Evolutionary conservation across 257 asterid species (phyloP).

Genomic region (Paraleonurus japonicus): DNA sequence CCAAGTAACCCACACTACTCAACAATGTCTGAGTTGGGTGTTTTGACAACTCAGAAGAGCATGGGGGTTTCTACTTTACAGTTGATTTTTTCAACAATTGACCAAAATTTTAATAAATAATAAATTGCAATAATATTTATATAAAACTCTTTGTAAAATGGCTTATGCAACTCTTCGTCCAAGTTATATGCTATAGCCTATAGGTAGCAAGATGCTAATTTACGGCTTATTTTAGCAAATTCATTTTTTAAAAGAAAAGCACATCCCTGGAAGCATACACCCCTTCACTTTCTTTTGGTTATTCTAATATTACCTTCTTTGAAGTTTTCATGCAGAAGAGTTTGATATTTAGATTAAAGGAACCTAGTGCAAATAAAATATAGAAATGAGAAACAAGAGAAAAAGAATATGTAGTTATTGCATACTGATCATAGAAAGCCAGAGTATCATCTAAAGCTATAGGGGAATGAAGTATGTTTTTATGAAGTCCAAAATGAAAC

Average conservation of each 20-base stretch:
- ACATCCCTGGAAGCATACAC: background rate
- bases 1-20: background rate
- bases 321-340: background rate
- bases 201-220: conserved; percentile 4
- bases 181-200: background rate
- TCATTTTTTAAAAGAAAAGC: background rate
- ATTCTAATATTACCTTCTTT: background rate
- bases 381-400: background rate
- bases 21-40: background rate
- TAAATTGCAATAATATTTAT: no score
- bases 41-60: background rate
- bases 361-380: background rate
- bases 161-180: conserved; percentile 7
- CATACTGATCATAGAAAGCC: background rate
- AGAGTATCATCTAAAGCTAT: background rate
- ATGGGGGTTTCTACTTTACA: no score
- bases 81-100: no score
- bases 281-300: background rate
- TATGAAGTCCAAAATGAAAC: conserved; percentile 8
- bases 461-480: background rate
- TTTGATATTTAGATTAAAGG: background rate
- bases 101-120: no score
- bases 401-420: background rate
- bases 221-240: background rate
- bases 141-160: background rate